A percentile compares a stretch with the other conserved stretches of the same genome.
Conservation (phyloP, 805 yeast species). For the Grigorovia jiainica region DNA sequence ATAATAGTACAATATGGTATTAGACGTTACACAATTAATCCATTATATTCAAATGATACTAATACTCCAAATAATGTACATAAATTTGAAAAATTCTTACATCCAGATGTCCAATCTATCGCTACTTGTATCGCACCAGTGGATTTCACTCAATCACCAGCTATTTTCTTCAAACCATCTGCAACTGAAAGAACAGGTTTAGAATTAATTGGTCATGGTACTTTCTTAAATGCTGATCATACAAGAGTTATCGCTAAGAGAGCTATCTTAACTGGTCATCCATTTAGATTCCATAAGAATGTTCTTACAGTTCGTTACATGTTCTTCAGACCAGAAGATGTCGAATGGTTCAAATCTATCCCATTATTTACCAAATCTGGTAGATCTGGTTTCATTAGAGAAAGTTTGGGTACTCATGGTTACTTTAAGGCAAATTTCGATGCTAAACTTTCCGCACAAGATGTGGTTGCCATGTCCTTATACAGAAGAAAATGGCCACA, state of each 20-base stretch:
- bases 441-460: constrained; percentile 83
- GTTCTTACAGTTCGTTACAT: constrained; percentile 91
- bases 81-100: constrained; percentile 75
- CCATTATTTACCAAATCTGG: constrained; percentile 92
- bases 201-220: constrained; percentile 80
- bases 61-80: constrained; percentile 77
- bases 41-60: constrained; percentile 72
- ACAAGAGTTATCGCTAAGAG: constrained; percentile 81
- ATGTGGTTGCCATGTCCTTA: constrained; percentile 85
- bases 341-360: constrained; percentile 79
- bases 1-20: constrained; percentile 89
- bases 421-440: constrained; percentile 94
- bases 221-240: constrained; percentile 79
- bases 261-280: constrained; percentile 84
- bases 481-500: constrained; percentile 93
- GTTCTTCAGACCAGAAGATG: constrained; percentile 91
- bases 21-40: constrained; percentile 74
- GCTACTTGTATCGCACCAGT: constrained; percentile 89
- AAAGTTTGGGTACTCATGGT: constrained; percentile 96
- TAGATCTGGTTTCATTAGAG: constrained; percentile 89
- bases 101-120: constrained; percentile 60
- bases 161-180: constrained; percentile 63
- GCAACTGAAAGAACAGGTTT: constrained; percentile 37
- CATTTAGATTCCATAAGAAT: constrained; percentile 87
- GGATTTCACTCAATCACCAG: constrained; percentile 75